Evolutionary conservation across 352 stramenopile species (phyloP).

Genomic region (Globisporangium rhizosaccharum): DNA sequence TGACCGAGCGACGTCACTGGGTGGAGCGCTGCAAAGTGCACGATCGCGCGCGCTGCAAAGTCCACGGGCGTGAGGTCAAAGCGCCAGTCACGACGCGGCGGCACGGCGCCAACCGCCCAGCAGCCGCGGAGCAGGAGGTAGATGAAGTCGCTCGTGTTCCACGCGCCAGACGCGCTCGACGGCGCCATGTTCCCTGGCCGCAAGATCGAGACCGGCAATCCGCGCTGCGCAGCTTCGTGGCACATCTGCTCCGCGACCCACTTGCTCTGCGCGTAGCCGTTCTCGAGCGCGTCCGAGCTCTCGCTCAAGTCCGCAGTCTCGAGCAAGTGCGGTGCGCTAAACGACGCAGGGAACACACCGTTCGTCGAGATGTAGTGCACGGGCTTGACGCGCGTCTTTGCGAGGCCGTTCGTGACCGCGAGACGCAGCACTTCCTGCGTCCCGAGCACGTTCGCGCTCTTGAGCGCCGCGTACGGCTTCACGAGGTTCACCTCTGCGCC

Average conservation of each 20-base stretch:
- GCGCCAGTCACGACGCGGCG: slow-evolving; percentile 59
- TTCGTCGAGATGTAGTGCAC: slow-evolving; percentile 91
- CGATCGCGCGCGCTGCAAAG: slow-evolving; percentile 83
- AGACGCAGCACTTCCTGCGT: slow-evolving; percentile 88
- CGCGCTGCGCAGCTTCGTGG: slow-evolving; percentile 63
- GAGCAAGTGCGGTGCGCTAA: slow-evolving; percentile 22
- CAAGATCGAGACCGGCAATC: slow-evolving; percentile 83
- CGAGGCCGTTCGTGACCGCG: slow-evolving; percentile 69
- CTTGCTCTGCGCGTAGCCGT: slow-evolving; percentile 89
- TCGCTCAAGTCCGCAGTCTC: slow-evolving; percentile 57
- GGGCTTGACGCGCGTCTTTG: slow-evolving; percentile 74
- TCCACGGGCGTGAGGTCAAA: slow-evolving; percentile 92
- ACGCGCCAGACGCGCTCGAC: slow-evolving; percentile 49
- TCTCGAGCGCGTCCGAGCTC: slow-evolving; percentile 55
- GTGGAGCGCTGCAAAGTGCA: slow-evolving; percentile 63
- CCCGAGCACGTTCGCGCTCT: slow-evolving; percentile 86
- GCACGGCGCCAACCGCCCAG: slow-evolving; percentile 49
- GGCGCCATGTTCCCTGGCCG: slow-evolving; percentile 89
- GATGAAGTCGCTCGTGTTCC: slow-evolving; percentile 90
- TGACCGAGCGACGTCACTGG: slow-evolving; percentile 51
- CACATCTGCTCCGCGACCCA: slow-evolving; percentile 90
- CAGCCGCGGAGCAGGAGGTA: slow-evolving; percentile 85
- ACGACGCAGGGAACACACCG: slow-evolving; percentile 77
- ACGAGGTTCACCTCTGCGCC: slow-evolving; percentile 91
- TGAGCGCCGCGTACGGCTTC: slow-evolving; percentile 85